These are phyloP conservation scores for Trichophyton mentagrophytes DNA, from an alignment of 2,329 filamentous ascomycete species.

Conservation along the genomic window DNA sequence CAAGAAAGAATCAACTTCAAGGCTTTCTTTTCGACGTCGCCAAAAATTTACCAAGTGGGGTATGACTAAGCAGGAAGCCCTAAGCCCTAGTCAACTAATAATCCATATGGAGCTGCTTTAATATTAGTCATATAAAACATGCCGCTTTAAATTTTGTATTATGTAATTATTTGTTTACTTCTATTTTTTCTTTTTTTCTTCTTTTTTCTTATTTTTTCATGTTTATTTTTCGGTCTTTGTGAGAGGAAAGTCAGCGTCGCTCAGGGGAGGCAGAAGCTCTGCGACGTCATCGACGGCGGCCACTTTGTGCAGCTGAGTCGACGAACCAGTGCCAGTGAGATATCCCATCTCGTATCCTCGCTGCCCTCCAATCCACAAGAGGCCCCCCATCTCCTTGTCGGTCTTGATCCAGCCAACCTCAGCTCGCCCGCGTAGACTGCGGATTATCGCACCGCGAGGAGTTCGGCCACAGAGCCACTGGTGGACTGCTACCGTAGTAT, in stretches of 20 bases:
- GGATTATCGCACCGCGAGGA: constrained; percentile 9
- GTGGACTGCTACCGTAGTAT: constrained; percentile 21
- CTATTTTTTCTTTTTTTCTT: background rate
- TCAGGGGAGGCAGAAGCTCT: constrained; percentile 3
- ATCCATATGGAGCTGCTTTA: background rate
- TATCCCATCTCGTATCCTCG: constrained; percentile 12
- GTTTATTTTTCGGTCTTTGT: background rate
- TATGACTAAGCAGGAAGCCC: constrained; percentile 24
- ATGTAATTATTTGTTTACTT: background rate
- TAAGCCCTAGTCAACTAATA: constrained; percentile 21
- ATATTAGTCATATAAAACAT: background rate
- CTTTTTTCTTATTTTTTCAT: background rate
- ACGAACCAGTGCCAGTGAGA: constrained; percentile 3
- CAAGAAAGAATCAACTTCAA: constrained; percentile 12
- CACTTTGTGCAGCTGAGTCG: constrained; percentile 9
- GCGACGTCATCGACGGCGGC: constrained; percentile 3
- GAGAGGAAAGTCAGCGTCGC: constrained; percentile 7
- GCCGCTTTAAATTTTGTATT: background rate
- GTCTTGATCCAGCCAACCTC: constrained; percentile 9
- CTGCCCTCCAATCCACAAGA: constrained; percentile 12
- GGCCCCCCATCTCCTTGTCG: constrained; percentile 4
- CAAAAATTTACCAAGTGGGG: constrained; percentile 24
- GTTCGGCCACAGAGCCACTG: constrained; percentile 13
- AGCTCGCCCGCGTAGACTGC: constrained; percentile 7
- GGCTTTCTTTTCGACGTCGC: constrained; percentile 8